These are phyloP conservation scores for Gossypium rotundifolium DNA, from an alignment of 345 rosid species.

Conservation along the genomic window DNA sequence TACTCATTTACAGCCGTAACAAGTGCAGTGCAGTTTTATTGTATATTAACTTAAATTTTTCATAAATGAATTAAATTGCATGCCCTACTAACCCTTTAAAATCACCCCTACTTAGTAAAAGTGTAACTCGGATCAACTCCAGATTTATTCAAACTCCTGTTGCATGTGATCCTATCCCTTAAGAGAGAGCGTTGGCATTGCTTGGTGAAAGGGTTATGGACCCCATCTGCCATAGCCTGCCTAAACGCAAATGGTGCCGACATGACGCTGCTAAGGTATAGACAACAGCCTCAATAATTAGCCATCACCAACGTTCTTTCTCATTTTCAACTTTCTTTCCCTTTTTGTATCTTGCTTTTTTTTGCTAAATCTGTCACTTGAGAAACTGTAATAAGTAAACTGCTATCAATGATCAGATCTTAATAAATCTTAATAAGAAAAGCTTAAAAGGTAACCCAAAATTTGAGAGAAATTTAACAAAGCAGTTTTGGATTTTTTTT, in stretches of 20 bases:
- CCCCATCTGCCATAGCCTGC: slow-evolving; percentile 3
- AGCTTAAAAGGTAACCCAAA: neutral
- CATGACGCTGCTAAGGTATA: neutral
- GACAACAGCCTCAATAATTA: neutral
- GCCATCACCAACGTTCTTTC: neutral
- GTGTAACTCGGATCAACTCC: no score
- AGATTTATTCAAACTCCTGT: no score
- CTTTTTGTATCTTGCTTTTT: neutral
- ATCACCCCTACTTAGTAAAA: no score
- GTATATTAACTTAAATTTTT: no score
- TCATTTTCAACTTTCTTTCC: neutral
- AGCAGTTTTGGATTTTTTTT: neutral
- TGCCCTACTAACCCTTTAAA: no score
- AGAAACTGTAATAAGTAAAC: neutral
- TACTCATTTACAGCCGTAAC: no score
- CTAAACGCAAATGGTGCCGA: neutral
- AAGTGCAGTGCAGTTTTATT: no score
- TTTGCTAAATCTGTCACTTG: neutral
- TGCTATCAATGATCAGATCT: neutral
- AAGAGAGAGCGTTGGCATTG: no score
- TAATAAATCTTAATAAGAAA: neutral
- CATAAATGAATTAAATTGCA: no score
- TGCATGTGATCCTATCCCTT: no score
- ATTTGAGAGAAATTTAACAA: neutral
- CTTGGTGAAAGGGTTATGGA: neutral